Conservation (phyloP, 768 basidiomycete species). For the Boletus patriciae region DNA sequence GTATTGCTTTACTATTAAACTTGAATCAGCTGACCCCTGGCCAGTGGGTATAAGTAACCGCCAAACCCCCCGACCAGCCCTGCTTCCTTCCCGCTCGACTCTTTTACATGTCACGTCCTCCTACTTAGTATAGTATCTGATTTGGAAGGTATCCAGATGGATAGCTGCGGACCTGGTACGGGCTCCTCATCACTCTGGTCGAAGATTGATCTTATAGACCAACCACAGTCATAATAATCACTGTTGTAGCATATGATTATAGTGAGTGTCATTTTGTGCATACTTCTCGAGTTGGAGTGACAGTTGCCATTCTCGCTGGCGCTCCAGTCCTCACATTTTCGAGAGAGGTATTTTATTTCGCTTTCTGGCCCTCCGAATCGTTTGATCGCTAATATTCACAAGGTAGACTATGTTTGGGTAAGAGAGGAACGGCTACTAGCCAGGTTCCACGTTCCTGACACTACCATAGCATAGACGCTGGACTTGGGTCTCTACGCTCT, state of each 20-base stretch:
- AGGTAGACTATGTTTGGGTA: constrained; percentile 16
- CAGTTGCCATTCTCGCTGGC: background rate
- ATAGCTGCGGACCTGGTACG: background rate
- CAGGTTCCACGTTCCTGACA: background rate
- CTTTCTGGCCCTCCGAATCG: too few relatives aligned
- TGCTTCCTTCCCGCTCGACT: too few relatives aligned
- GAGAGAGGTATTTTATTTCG: constrained; percentile 1
- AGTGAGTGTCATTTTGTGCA: background rate
- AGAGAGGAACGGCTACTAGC: background rate
- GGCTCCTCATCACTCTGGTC: background rate
- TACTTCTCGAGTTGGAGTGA: background rate
- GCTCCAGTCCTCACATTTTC: constrained; percentile 13
- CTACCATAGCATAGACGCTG: background rate
- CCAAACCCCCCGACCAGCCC: too few relatives aligned
- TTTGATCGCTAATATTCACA: too few relatives aligned
- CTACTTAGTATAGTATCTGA: background rate
- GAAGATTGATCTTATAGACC: background rate
- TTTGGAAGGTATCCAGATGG: background rate
- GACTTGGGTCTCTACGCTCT: constrained; percentile 13
- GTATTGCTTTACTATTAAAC: too few relatives aligned
- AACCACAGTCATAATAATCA: background rate
- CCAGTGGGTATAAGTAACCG: too few relatives aligned
- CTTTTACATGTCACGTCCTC: background rate
- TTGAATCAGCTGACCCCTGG: too few relatives aligned
- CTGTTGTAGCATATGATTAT: constrained; percentile 10